These are phyloP conservation scores for Phytophthora pseudosyringae DNA, from an alignment of 352 stramenopile genomes.

Conservation along the genomic window DNA sequence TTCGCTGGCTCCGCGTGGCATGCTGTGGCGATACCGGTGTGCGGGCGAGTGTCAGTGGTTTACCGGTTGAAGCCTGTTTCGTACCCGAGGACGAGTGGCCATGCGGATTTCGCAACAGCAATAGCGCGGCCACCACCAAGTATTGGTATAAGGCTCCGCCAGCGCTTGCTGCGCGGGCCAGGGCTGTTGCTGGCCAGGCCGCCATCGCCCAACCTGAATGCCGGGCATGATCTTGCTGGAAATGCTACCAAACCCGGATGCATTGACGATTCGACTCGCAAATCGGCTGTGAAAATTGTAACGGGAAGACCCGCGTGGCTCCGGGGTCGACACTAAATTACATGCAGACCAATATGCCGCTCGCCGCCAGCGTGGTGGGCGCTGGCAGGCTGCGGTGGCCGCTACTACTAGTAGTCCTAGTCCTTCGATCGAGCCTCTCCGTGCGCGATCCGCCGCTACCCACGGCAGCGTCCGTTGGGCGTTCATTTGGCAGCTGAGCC, in stretches of 20 bases:
- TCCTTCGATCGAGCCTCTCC: background rate
- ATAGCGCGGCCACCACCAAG: too few species aligned
- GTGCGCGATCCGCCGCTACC: conserved; percentile 4
- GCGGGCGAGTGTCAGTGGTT: background rate
- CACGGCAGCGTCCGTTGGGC: conserved; percentile 13
- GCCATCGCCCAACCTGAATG: too few species aligned
- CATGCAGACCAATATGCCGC: background rate
- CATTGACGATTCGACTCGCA: conserved; percentile 29
- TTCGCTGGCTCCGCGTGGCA: too few species aligned
- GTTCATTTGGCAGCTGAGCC: conserved; percentile 29
- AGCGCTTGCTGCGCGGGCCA: background rate
- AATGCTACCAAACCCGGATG: background rate
- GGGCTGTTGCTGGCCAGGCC: too few species aligned
- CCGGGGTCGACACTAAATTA: conserved; percentile 3
- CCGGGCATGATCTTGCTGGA: conserved; percentile 1
- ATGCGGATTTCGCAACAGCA: too few species aligned
- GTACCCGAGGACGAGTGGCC: background rate
- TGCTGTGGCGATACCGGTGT: conserved; percentile 1
- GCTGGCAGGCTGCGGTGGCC: background rate
- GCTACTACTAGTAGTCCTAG: too few species aligned
- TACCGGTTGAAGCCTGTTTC: conserved; percentile 16
- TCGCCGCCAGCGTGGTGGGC: background rate
- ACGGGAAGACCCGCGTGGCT: conserved; percentile 15
- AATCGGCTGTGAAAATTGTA: conserved; percentile 28
- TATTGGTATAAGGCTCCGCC: background rate